Percentiles rank a stretch among this genome's conserved stretches.
Conservation (phyloP, 2,329 filamentous ascomycete species). For the Myotisia sp. region DNA sequence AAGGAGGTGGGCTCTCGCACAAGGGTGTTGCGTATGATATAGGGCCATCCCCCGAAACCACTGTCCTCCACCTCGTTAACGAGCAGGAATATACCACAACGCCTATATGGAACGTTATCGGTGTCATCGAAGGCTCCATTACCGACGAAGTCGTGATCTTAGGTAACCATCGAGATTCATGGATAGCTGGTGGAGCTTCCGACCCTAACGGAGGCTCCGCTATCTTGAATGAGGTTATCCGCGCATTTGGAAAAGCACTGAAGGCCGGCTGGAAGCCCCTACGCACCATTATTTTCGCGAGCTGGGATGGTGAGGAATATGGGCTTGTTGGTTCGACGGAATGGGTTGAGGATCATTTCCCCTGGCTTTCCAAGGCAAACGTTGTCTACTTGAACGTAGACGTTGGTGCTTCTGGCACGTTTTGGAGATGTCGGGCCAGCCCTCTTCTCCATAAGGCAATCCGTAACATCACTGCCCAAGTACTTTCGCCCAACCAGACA, state of each 20-base stretch:
- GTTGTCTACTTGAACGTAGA: slow-evolving; percentile 83
- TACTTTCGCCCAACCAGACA: slow-evolving; percentile 63
- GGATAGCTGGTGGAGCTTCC: slow-evolving; percentile 70
- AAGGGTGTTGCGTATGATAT: slow-evolving; percentile 76
- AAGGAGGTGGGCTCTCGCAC: slow-evolving; percentile 57
- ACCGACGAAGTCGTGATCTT: slow-evolving; percentile 74
- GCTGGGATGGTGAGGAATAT: slow-evolving; percentile 75
- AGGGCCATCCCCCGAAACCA: slow-evolving; percentile 59
- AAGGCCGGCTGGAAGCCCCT: slow-evolving; percentile 67
- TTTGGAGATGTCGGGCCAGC: slow-evolving; percentile 53
- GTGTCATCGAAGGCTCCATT: slow-evolving; percentile 75
- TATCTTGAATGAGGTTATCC: slow-evolving; percentile 62
- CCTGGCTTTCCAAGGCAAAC: slow-evolving; percentile 59
- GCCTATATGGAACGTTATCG: slow-evolving; percentile 82
- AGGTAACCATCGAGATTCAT: slow-evolving; percentile 85
- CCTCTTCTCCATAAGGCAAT: slow-evolving; percentile 64
- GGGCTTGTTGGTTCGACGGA: slow-evolving; percentile 76
- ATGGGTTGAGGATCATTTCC: slow-evolving; percentile 81
- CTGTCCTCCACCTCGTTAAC: slow-evolving; percentile 61
- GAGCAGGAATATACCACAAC: slow-evolving; percentile 70
- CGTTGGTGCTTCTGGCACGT: slow-evolving; percentile 51
- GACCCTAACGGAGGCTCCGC: slow-evolving; percentile 76
- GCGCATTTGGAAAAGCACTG: slow-evolving; percentile 57
- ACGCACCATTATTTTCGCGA: slow-evolving; percentile 83
- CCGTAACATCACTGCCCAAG: slow-evolving; percentile 47